Conservation (phyloP, 108 stramenopile species). For the Cyclotella distinguenda region DNA sequence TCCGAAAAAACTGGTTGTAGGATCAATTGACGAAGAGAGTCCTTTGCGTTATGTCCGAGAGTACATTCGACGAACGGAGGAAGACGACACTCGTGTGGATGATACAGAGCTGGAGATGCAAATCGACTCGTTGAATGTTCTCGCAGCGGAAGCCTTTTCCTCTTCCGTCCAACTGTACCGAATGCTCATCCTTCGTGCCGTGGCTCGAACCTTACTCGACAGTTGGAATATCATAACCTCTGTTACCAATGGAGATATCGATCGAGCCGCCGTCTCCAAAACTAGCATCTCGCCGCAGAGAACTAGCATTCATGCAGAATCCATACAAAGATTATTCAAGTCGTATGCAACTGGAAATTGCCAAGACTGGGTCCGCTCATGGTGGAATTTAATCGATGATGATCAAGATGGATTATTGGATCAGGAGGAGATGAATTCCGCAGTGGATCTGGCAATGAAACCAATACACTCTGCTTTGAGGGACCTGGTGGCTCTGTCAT, state of each 20-base stretch:
- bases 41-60: conserved; percentile 41
- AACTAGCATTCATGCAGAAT: conserved; percentile 18
- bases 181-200: conserved; percentile 35
- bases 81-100: neutral
- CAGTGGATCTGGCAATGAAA: conserved; percentile 56
- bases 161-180: conserved; percentile 37
- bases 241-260: conserved; percentile 73
- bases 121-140: conserved; percentile 23
- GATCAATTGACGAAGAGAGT: conserved; percentile 22
- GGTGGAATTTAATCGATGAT: conserved; percentile 78
- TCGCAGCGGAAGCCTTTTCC: conserved; percentile 24
- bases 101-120: conserved; percentile 11
- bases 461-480: conserved; percentile 60
- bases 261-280: conserved; percentile 64
- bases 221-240: conserved; percentile 62
- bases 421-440: conserved; percentile 79
- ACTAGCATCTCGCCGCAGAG: conserved; percentile 11
- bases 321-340: conserved; percentile 44
- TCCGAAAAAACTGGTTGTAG: conserved; percentile 29
- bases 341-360: conserved; percentile 48
- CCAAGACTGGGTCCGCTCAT: conserved; percentile 56
- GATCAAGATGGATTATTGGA: conserved; percentile 83
- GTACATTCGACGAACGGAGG: conserved; percentile 9
- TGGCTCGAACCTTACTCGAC: conserved; percentile 37
- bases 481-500: conserved; percentile 34